Conservation (phyloP, 2,329 filamentous ascomycete species). For the Xylariaceae sp. region DNA sequence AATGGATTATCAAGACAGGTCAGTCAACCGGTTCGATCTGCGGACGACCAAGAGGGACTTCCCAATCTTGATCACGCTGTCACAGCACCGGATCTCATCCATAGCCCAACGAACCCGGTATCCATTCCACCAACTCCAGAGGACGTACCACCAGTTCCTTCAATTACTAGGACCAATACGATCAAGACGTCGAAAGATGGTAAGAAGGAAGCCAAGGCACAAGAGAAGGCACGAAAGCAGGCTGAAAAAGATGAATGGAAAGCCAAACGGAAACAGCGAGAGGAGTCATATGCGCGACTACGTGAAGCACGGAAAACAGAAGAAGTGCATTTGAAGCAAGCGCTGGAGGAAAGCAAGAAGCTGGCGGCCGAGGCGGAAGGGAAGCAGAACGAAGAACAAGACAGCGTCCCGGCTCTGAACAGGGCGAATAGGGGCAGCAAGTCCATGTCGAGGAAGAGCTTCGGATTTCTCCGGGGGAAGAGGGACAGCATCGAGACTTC, state of each 20-base stretch:
- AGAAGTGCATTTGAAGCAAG: conserved; percentile 65
- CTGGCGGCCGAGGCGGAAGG: conserved; percentile 63
- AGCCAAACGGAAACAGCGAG: conserved; percentile 52
- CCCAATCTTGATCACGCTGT: conserved; percentile 69
- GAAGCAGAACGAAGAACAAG: conserved; percentile 62
- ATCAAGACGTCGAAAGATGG: conserved; percentile 60
- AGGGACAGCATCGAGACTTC: conserved; percentile 45
- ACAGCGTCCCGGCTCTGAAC: conserved; percentile 54
- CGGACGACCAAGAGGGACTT: conserved; percentile 59
- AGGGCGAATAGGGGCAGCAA: conserved; percentile 76
- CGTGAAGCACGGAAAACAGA: conserved; percentile 52
- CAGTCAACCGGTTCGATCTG: conserved; percentile 55
- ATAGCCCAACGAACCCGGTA: conserved; percentile 36
- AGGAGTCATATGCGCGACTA: conserved; percentile 44
- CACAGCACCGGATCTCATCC: conserved; percentile 60
- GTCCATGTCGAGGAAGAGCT: conserved; percentile 79
- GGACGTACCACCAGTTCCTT: conserved; percentile 30
- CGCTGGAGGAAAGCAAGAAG: conserved; percentile 61
- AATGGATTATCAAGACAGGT: conserved; percentile 56
- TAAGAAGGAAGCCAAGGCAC: conserved; percentile 70
- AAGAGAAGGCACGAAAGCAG: conserved; percentile 48
- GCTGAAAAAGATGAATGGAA: conserved; percentile 56
- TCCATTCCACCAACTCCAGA: conserved; percentile 42
- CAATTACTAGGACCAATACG: conserved; percentile 37
- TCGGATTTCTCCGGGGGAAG: conserved; percentile 65